Evolutionary conservation across 2,329 filamentous ascomycete genomes (phyloP).

Genomic region (Paecilomyces niveus): DNA sequence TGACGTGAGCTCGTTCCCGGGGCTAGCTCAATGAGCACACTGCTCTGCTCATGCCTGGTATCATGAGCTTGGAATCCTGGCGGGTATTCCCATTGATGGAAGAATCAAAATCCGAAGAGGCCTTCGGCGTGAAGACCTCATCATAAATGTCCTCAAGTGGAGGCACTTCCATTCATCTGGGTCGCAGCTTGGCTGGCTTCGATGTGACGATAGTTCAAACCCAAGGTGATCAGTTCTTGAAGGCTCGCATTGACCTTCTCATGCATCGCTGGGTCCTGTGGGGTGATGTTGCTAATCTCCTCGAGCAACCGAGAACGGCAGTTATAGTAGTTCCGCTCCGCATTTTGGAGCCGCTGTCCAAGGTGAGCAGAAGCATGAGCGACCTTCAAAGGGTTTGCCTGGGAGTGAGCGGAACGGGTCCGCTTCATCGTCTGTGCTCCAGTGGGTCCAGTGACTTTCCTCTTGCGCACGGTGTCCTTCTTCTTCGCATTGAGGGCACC

Average conservation of each 20-base stretch:
- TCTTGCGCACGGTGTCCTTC: slow-evolving; percentile 34
- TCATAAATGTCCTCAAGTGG: slow-evolving; percentile 19
- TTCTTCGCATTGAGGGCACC: slow-evolving; percentile 26
- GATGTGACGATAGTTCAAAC: slow-evolving; percentile 36
- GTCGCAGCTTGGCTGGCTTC: slow-evolving; percentile 34
- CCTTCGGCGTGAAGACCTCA: slow-evolving; percentile 2
- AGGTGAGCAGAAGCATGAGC: slow-evolving; percentile 26
- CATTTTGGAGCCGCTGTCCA: slow-evolving; percentile 34
- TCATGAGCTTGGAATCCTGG: not conserved
- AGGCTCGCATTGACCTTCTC: slow-evolving; percentile 39
- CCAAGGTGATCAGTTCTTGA: slow-evolving; percentile 37
- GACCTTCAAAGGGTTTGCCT: slow-evolving; percentile 26
- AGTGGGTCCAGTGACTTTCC: slow-evolving; percentile 29
- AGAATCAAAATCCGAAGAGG: slow-evolving; percentile 2
- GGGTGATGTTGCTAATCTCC: slow-evolving; percentile 31
- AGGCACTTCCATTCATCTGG: slow-evolving; percentile 25
- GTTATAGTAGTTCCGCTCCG: slow-evolving; percentile 35
- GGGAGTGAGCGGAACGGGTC: slow-evolving; percentile 32
- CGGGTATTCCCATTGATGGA: not conserved
- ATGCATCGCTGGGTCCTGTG: slow-evolving; percentile 34
- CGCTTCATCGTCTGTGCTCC: slow-evolving; percentile 36
- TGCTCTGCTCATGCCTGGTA: not conserved
- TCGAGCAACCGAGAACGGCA: slow-evolving; percentile 33
- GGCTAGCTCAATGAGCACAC: too few relatives aligned
- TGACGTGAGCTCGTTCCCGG: too few relatives aligned